phyloP scores from a whole-genome alignment of 345 rosid species.

The Populus deltoides region DNA sequence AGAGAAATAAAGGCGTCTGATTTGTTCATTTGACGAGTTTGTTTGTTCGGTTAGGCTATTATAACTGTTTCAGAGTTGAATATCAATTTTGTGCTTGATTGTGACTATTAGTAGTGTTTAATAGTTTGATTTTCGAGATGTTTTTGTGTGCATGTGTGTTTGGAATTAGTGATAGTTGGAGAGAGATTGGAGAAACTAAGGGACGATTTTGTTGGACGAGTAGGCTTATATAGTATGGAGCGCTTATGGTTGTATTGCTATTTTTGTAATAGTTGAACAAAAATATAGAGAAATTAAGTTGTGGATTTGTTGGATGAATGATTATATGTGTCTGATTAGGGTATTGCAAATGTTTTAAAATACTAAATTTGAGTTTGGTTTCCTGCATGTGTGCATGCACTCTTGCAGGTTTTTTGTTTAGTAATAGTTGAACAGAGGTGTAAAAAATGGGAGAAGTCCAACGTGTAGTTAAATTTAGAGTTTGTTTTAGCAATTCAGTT shows the following conservation, averaged over 20 bases:
- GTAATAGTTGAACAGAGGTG: background rate
- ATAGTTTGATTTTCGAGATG: background rate
- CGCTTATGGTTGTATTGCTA: background rate
- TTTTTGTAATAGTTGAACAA: background rate
- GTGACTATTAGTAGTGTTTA: background rate
- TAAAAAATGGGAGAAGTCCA: background rate
- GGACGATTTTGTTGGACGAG: background rate
- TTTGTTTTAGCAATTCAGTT: background rate
- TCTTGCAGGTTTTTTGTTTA: background rate
- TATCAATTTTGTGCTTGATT: too few relatives aligned
- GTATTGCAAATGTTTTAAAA: too few relatives aligned
- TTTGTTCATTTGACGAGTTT: background rate
- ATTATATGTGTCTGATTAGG: too few relatives aligned
- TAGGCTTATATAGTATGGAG: background rate
- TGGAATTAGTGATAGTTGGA: background rate
- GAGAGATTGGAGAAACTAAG: background rate
- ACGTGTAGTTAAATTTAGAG: background rate
- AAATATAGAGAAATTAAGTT: background rate
- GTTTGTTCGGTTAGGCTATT: background rate
- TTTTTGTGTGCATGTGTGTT: background rate
- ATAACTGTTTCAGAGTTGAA: background rate
- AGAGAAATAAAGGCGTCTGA: background rate
- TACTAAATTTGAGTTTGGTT: too few relatives aligned
- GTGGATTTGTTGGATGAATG: too few relatives aligned
- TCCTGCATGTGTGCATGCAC: background rate